Conservation (phyloP, 306 rosid species). For the Trifolium fragiferum region DNA sequence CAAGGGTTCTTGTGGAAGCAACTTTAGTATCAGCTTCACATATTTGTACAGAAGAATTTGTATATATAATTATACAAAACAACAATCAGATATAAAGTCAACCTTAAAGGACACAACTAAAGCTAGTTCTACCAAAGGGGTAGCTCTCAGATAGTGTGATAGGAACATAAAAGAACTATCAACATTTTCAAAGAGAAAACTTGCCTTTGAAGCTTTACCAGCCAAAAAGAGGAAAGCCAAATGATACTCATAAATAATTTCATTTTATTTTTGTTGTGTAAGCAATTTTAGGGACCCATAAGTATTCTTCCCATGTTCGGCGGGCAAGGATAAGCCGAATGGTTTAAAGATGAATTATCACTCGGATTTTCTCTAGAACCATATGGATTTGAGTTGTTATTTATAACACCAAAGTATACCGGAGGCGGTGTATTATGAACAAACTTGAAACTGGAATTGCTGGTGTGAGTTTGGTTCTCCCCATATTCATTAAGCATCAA, state of each 20-base stretch:
- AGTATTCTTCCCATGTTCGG: slow-evolving; percentile 83
- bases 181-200: slow-evolving; percentile 36
- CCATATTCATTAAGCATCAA: slow-evolving; percentile 52
- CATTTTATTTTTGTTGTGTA: slow-evolving; percentile 29
- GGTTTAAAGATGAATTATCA: slow-evolving; percentile 63
- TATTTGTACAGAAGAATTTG: slow-evolving; percentile 71
- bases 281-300: slow-evolving; percentile 76
- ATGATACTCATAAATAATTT: slow-evolving; percentile 29
- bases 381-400: slow-evolving; percentile 60
- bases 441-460: slow-evolving; percentile 65
- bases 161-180: slow-evolving; percentile 45
- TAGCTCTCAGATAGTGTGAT: slow-evolving; percentile 47
- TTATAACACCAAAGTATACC: slow-evolving; percentile 65
- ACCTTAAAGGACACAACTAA: slow-evolving; percentile 49
- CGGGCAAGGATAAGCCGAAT: slow-evolving; percentile 71
- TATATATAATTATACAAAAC: slow-evolving; percentile 60
- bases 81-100: slow-evolving; percentile 53
- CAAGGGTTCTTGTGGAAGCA: slow-evolving; percentile 56
- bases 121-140: slow-evolving; percentile 35
- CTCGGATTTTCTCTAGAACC: slow-evolving; percentile 76
- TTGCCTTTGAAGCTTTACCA: slow-evolving; percentile 45
- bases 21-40: slow-evolving; percentile 62
- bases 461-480: slow-evolving; percentile 53
- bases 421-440: slow-evolving; percentile 57
- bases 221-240: slow-evolving; percentile 48